Evolutionary conservation across 352 stramenopile species (phyloP), one percentile per base, ranked within the genome.

Genomic region (Phytophthora sp.): DNA sequence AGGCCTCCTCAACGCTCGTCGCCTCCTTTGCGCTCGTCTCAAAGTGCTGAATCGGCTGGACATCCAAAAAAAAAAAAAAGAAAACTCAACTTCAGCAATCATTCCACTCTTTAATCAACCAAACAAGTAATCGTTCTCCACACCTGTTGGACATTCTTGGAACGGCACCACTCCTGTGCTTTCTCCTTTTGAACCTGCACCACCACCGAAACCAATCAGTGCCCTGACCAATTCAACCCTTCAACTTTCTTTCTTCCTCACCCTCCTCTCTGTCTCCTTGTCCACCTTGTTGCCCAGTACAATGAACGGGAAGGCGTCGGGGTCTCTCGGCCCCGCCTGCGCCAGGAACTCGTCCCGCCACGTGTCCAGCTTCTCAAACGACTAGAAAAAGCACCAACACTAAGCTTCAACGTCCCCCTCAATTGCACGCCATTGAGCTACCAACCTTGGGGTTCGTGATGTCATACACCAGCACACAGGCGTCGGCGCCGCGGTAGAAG

Each of bases 211-310:
- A 6, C 13, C 46, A 11, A 7, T 32, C 5, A 37, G 26, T 17
- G 41, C 28, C 18, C 4, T 38, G 20, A n/a, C 9, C 23, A 12
- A 28, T 4, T 24, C 18, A 18, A 5, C 5, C 5, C 21, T 18
- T 10, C 12, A 54, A 20, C 20, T 11, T 20, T 13, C 15, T n/a
- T 17, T 4, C 38, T 23, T 66, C 12, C 60, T 35, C 18, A 81
- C 91, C 50, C 87, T 86, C 62, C 92, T 70, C 34, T 97, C 88
- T 17, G 69, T 44, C 57, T 98, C 89, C 63, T 98, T 97, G 86
- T 99, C 97, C 30, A 98, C 94, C 79, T 99, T 99, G 76, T 99
- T 99, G 28, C 97, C 98, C 35, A 99, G 69, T 11, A 99, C 91
- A 45, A 99, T 96, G 77, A 99, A 99, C 27, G 97, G 96, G 78